A percentile compares a stretch with the other conserved stretches of the same genome.
phyloP scores from a whole-genome alignment of 2,329 filamentous ascomycete species.

The Coniella lustricola region DNA sequence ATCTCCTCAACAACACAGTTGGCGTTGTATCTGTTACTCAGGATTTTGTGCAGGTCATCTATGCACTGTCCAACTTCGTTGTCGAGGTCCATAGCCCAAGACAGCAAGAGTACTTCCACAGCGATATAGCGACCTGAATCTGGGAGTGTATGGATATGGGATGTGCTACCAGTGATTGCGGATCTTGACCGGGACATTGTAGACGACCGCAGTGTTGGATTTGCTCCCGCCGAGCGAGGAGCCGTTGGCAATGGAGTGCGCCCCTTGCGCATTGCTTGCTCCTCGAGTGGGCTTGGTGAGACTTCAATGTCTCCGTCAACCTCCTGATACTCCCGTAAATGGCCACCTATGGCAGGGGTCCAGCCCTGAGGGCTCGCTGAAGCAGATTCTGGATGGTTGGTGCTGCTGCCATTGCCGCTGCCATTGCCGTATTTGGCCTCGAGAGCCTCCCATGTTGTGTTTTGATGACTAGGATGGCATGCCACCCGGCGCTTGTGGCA shows the following conservation, averaged over 20 bases:
- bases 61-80: slow-evolving; percentile 32
- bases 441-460: not conserved
- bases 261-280: slow-evolving; percentile 38
- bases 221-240: slow-evolving; percentile 45
- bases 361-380: slow-evolving; percentile 16
- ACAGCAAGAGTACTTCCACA: slow-evolving; percentile 47
- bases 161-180: not conserved
- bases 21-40: slow-evolving; percentile 48
- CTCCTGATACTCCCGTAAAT: slow-evolving; percentile 40
- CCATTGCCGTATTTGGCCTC: slow-evolving; percentile 12
- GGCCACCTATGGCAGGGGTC: slow-evolving; percentile 21
- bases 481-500: slow-evolving; percentile 51
- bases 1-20: slow-evolving; percentile 41
- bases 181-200: not conserved
- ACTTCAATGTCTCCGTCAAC: slow-evolving; percentile 45
- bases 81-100: slow-evolving; percentile 50
- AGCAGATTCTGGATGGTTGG: slow-evolving; percentile 10
- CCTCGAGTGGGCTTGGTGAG: slow-evolving; percentile 23
- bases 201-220: slow-evolving; percentile 15
- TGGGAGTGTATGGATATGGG: slow-evolving; percentile 30
- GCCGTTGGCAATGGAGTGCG: slow-evolving; percentile 51
- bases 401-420: slow-evolving; percentile 14
- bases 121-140: slow-evolving; percentile 48
- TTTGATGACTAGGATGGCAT: slow-evolving; percentile 8
- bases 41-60: slow-evolving; percentile 41